Evolutionary conservation across 2,329 filamentous ascomycete genomes (phyloP).

Genomic region (Ophiocordyceps camponoti-saundersi): DNA sequence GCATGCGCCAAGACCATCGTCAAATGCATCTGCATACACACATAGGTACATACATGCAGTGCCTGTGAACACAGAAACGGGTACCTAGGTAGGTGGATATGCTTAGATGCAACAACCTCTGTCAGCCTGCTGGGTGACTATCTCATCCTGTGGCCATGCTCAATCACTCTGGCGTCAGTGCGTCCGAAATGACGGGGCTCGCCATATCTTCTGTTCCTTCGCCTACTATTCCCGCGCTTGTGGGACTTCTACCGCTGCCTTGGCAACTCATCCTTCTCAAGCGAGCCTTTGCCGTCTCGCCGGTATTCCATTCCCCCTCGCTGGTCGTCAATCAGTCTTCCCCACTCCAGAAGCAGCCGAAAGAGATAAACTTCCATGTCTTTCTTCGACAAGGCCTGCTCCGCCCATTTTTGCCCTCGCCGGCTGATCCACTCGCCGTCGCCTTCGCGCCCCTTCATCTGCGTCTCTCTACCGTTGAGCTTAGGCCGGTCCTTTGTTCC

Average conservation of each 20-base stretch:
- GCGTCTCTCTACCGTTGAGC: slow-evolving; percentile 26
- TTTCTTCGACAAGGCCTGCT: slow-evolving; percentile 43
- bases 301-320: slow-evolving; percentile 26
- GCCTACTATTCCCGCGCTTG: too few relatives aligned
- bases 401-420: slow-evolving; percentile 48
- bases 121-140: too few relatives aligned
- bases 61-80: too few relatives aligned
- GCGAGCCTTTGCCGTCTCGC: slow-evolving; percentile 11
- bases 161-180: too few relatives aligned
- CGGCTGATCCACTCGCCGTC: slow-evolving; percentile 50
- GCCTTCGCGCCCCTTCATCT: slow-evolving; percentile 26
- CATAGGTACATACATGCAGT: too few relatives aligned
- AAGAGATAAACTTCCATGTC: slow-evolving; percentile 76
- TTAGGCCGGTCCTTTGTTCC: slow-evolving; percentile 29
- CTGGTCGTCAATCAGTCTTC: slow-evolving; percentile 46
- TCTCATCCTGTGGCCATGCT: too few relatives aligned
- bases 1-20: background rate
- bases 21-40: too few relatives aligned
- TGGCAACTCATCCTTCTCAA: slow-evolving; percentile 14
- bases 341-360: slow-evolving; percentile 63
- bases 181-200: too few relatives aligned
- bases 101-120: too few relatives aligned
- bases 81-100: too few relatives aligned
- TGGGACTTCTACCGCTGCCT: background rate
- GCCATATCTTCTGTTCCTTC: too few relatives aligned